Evolutionary conservation across 2,329 filamentous ascomycete genomes (phyloP).

Genomic region (Hymenoscyphus albidus): DNA sequence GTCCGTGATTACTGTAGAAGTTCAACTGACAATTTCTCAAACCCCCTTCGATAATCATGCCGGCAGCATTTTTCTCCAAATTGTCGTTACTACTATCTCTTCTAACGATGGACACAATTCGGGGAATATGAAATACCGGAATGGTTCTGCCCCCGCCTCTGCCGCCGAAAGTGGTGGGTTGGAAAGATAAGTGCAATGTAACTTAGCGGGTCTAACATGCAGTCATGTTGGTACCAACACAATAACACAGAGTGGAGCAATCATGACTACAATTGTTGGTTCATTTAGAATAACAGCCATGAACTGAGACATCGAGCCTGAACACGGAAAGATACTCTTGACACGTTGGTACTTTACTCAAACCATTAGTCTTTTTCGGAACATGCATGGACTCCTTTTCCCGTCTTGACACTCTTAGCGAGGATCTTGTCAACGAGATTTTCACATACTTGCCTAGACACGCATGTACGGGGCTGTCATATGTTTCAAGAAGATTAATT

Average conservation of each 20-base stretch:
- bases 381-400: background rate
- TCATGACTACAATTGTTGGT: no score
- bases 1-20: background rate
- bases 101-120: slow-evolving; percentile 4
- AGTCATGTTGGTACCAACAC: no score
- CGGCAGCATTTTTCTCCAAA: slow-evolving; percentile 8
- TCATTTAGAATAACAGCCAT: no score
- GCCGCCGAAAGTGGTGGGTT: no score
- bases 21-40: slow-evolving; percentile 5
- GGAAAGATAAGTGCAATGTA: no score
- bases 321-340: no score
- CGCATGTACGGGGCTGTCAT: background rate
- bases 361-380: background rate
- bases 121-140: background rate
- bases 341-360: background rate
- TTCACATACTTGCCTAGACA: background rate
- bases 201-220: no score
- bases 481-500: background rate
- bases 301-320: no score
- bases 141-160: no score
- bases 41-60: background rate
- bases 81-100: slow-evolving; percentile 7
- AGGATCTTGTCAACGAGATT: background rate
- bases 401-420: background rate
- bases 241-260: no score